Base-by-base conservation (phyloP, 164 flowering plant genomes). In the Pachysandra terminalis region DNA sequence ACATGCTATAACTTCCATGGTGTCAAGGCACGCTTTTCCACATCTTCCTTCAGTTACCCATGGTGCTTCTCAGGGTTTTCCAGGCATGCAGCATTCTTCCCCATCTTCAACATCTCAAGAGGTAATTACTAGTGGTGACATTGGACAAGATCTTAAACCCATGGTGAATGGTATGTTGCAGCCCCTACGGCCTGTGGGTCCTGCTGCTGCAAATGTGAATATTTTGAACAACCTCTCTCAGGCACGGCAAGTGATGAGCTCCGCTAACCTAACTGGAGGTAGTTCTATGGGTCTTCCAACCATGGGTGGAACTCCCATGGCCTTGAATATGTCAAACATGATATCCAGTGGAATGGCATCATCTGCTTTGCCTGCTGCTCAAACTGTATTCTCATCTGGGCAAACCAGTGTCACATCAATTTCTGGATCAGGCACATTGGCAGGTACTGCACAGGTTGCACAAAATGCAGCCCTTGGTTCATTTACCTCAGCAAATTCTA, bases 301-400 rank as follows among this genome's bases (percentile, higher is more conserved):
- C 53, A 81, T 88, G 83, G 85, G 85, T 57, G 90, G 82, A 72
- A 80, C 81, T 71, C 84, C 88, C 23, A 82, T 93, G 73, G 85
- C 89, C 24, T 80, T 89, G 88, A 95, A 89, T 65, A 81, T 91
- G 91, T 87, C 93, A 60, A 93, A 87, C 58, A 86, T 94, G 97
- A 87, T 94, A 66, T 90, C 97, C 65, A 88, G 84, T 80, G 98
- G 97, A 68, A 90, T 89, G 91, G 69, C 86, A 61, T 84, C 97
- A 58, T 79, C 96, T 65, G 80, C 68, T 52, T 59, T 83, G 48
- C 85, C 90, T 53, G 75, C 91, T 65, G 68, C 86, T 66, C 97
- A 88, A 77, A 82, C 73, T 64, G 86, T 82, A 37, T 76, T 84
- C 68, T 81, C 97, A 63, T 81, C 93, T 65, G 91, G 84, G 24